Base-by-base conservation (phyloP, 768 basidiomycete genomes). In the Candolleomyces eurysporus region DNA sequence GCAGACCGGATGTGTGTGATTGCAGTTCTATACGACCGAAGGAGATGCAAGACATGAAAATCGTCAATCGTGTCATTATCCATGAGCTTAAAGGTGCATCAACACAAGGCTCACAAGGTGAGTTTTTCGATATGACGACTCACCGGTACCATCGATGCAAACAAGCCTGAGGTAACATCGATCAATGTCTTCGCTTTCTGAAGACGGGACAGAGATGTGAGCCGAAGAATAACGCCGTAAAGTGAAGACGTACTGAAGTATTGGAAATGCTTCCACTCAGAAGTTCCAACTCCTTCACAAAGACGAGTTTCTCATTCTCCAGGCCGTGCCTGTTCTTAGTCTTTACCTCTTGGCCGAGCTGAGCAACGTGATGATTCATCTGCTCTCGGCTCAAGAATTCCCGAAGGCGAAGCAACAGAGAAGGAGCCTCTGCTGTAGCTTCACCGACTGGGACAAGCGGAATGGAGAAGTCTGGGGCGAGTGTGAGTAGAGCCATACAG, bases 351-450 rank as follows among this genome's bases (percentile, higher is more conserved):
- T 40, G 26, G 3, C 31, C 26, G 1, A 61, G 53, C 19, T 61
- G 21, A 14, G 53, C 60, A 43, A 31, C 16, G 32, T 26, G 21
- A 11, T 52, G 26, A 16, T 46, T 30, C 40, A 30, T 48, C 45
- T 61, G 53, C 30, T 56, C 46, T 4, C 46, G 45, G 17, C 36
- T 32, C 54, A 54, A 45, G 19, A 55, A 56, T 22, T 60, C 59
- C 7, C 21, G 39, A 21, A 60, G 16, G 31, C 45, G 19, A 17
- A 58, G 46, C 17, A 58, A 22, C 26, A 58, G 16, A 7, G 57
- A n/a, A 16, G 56, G 32, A 6, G 30, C 46, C 7, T 48, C 21
- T 10, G 39, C 13, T 32, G 54, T 11, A 31, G 30, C n/a, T 56
- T 48, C 48, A 36, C 11, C 11, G 36, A 36, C 36, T 36, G 36